These are phyloP conservation scores for Thelonectria discophora DNA, from an alignment of 2,329 filamentous ascomycete genomes.

Conservation along the genomic window DNA sequence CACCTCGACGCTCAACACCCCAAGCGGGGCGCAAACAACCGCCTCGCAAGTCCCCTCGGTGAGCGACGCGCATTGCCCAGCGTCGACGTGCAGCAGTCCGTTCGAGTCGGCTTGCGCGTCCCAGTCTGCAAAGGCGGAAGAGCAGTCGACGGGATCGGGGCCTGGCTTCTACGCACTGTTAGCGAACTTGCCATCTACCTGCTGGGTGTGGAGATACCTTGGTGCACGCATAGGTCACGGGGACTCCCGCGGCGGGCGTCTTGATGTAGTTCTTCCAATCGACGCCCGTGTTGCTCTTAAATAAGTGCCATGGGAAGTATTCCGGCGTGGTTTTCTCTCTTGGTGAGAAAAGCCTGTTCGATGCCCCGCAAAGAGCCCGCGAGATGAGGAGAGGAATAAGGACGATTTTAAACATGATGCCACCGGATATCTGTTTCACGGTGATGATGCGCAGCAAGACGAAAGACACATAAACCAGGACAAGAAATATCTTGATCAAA, in stretches of 20 bases:
- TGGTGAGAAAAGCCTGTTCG: neutral
- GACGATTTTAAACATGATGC: slow-evolving; percentile 18
- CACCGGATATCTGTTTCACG: neutral
- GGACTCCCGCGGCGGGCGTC: neutral
- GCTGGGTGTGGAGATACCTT: too few relatives aligned
- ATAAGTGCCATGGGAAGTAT: slow-evolving; percentile 26
- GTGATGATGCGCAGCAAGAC: neutral
- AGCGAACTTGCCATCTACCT: neutral
- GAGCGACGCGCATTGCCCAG: slow-evolving; percentile 27
- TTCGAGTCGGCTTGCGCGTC: slow-evolving; percentile 3
- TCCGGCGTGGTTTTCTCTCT: slow-evolving; percentile 1
- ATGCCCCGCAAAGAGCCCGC: neutral
- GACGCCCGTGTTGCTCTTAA: slow-evolving; percentile 28
- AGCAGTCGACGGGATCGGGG: slow-evolving; percentile 31
- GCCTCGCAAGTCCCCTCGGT: slow-evolving; percentile 25
- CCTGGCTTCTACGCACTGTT: slow-evolving; percentile 26
- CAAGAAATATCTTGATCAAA: neutral
- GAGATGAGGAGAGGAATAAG: slow-evolving; percentile 13
- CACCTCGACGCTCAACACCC: slow-evolving; percentile 7
- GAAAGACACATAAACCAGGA: neutral
- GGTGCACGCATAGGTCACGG: slow-evolving; percentile 31
- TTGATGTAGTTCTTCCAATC: slow-evolving; percentile 24
- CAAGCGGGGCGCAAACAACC: slow-evolving; percentile 28
- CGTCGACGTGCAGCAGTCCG: slow-evolving; percentile 17
- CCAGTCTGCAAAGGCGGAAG: slow-evolving; percentile 34